Conservation (phyloP, 176 grass and related monocot species). For the Musa schizocarpa region DNA sequence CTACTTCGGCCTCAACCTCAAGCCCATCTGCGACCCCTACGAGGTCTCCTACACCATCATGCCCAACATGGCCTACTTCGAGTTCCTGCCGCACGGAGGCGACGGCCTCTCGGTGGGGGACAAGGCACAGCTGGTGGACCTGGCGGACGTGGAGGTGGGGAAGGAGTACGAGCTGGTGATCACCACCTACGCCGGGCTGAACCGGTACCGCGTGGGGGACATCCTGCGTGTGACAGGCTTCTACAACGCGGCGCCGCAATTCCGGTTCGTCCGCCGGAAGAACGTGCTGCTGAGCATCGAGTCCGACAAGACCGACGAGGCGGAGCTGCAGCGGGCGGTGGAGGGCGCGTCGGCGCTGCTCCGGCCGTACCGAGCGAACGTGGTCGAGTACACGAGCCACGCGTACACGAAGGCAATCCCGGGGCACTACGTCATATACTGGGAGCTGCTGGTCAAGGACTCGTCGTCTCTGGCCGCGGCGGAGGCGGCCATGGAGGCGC, state of each 20-base stretch:
- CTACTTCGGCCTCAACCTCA: constrained; percentile 89
- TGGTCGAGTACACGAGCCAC: constrained; percentile 94
- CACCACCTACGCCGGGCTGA: constrained; percentile 83
- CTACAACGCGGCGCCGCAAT: constrained; percentile 76
- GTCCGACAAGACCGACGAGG: constrained; percentile 95
- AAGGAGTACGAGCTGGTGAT: constrained; percentile 96
- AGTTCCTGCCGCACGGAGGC: constrained; percentile 63
- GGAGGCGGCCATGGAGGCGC: too few species aligned
- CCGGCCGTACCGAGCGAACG: constrained; percentile 49
- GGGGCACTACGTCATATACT: constrained; percentile 92
- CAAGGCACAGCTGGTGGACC: constrained; percentile 55
- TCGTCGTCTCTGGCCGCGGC: constrained; percentile 12
- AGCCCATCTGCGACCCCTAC: constrained; percentile 68
- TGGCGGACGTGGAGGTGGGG: constrained; percentile 61
- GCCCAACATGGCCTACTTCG: constrained; percentile 99
- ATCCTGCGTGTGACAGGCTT: constrained; percentile 73
- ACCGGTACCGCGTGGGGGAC: constrained; percentile 95
- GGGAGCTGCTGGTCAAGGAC: constrained; percentile 52
- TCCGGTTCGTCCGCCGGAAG: constrained; percentile 88
- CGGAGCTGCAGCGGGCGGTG: constrained; percentile 84
- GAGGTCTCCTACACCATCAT: constrained; percentile 98
- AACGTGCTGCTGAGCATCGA: constrained; percentile 96
- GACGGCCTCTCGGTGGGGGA: neutral
- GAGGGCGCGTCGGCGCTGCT: constrained; percentile 62
- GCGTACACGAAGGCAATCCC: constrained; percentile 68